Percentiles rank a stretch among this genome's conserved stretches.
Evolutionary conservation across 2,329 filamentous ascomycete genomes (phyloP).

Genomic region (Immersiporthe knoxdaviesiana): DNA sequence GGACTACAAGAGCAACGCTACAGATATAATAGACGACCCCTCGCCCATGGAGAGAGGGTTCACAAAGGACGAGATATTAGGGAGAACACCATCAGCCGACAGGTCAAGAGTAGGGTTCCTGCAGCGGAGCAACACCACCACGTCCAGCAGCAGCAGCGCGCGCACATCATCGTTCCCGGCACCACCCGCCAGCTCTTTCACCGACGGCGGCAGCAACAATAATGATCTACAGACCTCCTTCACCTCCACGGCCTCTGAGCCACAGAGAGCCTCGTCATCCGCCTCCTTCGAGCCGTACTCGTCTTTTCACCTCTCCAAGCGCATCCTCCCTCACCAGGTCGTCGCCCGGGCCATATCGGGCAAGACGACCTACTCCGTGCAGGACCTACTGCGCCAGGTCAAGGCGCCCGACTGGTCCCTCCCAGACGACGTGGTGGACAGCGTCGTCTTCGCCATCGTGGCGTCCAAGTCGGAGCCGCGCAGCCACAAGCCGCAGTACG

Average conservation of each 20-base stretch:
- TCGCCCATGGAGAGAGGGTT: constrained; percentile 50
- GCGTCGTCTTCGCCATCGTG: constrained; percentile 86
- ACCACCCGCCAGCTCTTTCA: constrained; percentile 27
- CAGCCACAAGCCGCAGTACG: constrained; percentile 52
- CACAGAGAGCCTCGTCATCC: constrained; percentile 34
- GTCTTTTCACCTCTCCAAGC: constrained; percentile 77
- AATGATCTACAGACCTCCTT: constrained; percentile 28
- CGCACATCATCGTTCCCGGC: constrained; percentile 31
- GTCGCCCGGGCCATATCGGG: constrained; percentile 76
- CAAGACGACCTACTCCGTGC: constrained; percentile 77
- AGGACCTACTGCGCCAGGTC: constrained; percentile 78
- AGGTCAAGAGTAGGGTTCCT: constrained; percentile 37
- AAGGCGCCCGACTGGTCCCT: constrained; percentile 82
- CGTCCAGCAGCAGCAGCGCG: constrained; percentile 41
- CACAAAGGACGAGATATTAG: constrained; percentile 65
- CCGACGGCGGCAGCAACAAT: constrained; percentile 28
- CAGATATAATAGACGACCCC: constrained; percentile 55
- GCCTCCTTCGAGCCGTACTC: constrained; percentile 86
- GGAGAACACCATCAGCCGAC: constrained; percentile 35
- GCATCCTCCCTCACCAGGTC: constrained; percentile 80
- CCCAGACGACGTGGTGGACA: constrained; percentile 82
- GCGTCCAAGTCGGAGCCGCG: constrained; percentile 86
- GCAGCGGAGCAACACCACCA: constrained; percentile 51
- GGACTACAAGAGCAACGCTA: constrained; percentile 59
- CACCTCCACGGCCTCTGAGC: constrained; percentile 47